Evolutionary conservation across 2,329 filamentous ascomycete genomes (phyloP).

Genomic region (Phaeosphaeriaceae sp.): DNA sequence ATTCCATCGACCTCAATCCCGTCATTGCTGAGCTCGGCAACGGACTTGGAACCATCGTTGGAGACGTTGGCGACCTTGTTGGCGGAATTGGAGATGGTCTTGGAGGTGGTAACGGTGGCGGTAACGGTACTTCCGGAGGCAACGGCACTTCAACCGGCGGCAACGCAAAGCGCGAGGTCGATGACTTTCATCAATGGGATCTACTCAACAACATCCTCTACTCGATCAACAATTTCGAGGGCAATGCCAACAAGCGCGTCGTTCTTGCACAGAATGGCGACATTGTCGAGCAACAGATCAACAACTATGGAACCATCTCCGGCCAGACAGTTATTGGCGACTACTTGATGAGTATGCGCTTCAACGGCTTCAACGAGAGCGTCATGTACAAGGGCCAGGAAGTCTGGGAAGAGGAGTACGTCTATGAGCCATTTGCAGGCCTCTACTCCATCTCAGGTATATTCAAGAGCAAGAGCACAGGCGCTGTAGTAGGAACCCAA

Average conservation of each 20-base stretch:
- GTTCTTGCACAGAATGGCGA: constrained; percentile 64
- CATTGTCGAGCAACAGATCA: constrained; percentile 62
- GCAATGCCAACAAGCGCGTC: constrained; percentile 62
- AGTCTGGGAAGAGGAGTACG: constrained; percentile 62
- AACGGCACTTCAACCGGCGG: constrained; percentile 17
- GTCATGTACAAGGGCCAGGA: constrained; percentile 52
- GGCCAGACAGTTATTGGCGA: constrained; percentile 56
- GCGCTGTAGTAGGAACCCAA: constrained; percentile 60
- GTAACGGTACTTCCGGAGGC: constrained; percentile 14
- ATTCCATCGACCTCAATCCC: constrained; percentile 68
- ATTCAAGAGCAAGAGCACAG: constrained; percentile 58
- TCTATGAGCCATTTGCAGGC: constrained; percentile 61
- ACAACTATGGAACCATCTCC: constrained; percentile 62
- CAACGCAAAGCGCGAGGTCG: constrained; percentile 31
- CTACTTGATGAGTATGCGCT: constrained; percentile 62
- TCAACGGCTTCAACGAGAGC: constrained; percentile 59
- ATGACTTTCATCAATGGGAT: constrained; percentile 54
- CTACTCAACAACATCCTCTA: constrained; percentile 67
- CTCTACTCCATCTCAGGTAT: constrained; percentile 55
- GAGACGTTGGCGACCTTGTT: constrained; percentile 42
- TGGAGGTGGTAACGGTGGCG: constrained; percentile 11
- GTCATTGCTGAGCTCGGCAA: constrained; percentile 64
- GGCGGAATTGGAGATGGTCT: constrained; percentile 31
- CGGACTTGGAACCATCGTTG: constrained; percentile 58
- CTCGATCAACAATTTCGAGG: constrained; percentile 67